Evolutionary conservation across 2,329 filamentous ascomycete genomes (phyloP).

Genomic region (Fusarium sulawesiense): DNA sequence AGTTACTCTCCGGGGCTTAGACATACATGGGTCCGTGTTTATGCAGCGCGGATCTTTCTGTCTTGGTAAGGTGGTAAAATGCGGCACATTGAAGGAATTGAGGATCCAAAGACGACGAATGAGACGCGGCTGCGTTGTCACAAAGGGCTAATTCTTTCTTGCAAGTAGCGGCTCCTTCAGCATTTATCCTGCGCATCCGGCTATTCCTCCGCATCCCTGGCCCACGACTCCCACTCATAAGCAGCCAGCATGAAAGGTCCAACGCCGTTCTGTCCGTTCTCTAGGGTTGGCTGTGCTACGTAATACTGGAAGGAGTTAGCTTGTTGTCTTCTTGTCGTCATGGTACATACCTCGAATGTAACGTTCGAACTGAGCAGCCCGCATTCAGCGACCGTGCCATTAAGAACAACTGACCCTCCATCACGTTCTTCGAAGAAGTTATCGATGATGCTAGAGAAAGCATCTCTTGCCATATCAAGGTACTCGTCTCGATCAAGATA

Average conservation of each 20-base stretch:
- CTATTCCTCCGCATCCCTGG: not conserved
- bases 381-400: conserved; percentile 60
- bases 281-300: not conserved
- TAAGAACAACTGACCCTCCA: conserved; percentile 59
- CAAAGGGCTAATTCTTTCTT: not conserved
- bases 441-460: conserved; percentile 50
- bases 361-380: conserved; percentile 61
- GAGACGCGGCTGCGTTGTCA: not conserved
- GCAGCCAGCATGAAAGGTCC: conserved; percentile 39
- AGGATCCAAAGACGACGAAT: not conserved
- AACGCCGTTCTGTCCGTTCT: conserved; percentile 35
- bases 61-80: not conserved
- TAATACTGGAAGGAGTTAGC: conserved; percentile 26
- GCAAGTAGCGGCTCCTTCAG: too few species aligned
- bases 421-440: conserved; percentile 57
- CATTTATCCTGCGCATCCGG: not conserved
- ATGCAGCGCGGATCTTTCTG: not conserved
- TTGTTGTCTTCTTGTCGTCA: fast-evolving
- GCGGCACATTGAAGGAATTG: not conserved
- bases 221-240: conserved; percentile 40
- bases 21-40: not conserved
- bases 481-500: conserved; percentile 26
- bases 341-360: conserved; percentile 57
- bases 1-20: not conserved
- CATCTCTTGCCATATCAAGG: conserved; percentile 14